These are phyloP conservation scores for Parietichytrium sp. DNA, from an alignment of 108 stramenopile genomes.

Conservation along the genomic window DNA sequence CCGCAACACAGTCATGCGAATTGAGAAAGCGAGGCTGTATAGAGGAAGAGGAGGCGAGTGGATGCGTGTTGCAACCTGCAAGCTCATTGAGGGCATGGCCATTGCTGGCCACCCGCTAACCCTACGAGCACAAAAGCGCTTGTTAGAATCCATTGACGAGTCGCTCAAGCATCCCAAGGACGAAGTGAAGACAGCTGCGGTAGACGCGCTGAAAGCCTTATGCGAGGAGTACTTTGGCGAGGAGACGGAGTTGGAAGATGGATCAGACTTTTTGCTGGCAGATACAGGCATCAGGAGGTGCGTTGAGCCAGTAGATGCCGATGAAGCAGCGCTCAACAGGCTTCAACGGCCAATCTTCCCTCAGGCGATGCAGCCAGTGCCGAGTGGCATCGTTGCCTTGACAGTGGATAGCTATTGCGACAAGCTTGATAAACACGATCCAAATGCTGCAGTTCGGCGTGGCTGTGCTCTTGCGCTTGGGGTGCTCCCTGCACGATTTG, in stretches of 20 bases:
- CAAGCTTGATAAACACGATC: slow-evolving; percentile 65
- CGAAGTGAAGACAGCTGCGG: slow-evolving; percentile 76
- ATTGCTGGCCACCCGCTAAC: slow-evolving; percentile 68
- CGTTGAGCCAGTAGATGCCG: slow-evolving; percentile 61
- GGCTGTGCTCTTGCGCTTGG: slow-evolving; percentile 89
- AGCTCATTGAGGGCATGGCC: slow-evolving; percentile 83
- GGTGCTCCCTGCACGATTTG: slow-evolving; percentile 72
- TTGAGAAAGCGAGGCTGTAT: slow-evolving; percentile 92
- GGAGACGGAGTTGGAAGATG: not conserved
- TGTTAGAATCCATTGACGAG: slow-evolving; percentile 86
- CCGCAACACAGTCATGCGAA: slow-evolving; percentile 68
- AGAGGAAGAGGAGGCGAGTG: slow-evolving; percentile 92
- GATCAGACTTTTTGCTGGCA: slow-evolving; percentile 75
- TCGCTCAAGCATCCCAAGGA: slow-evolving; percentile 87
- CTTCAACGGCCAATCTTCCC: not conserved
- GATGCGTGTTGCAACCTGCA: slow-evolving; percentile 83
- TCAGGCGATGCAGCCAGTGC: not conserved
- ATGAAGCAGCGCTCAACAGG: not conserved
- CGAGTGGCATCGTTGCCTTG: slow-evolving; percentile 42
- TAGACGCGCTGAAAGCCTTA: slow-evolving; percentile 71
- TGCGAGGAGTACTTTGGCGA: slow-evolving; percentile 38
- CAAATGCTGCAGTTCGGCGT: slow-evolving; percentile 87
- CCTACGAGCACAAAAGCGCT: slow-evolving; percentile 74
- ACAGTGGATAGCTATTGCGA: slow-evolving; percentile 81
- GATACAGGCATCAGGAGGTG: slow-evolving; percentile 70